Evolutionary conservation across 163 green algal species (phyloP), one percentile per base, ranked within the genome.

Genomic region (Volvox carteri): DNA sequence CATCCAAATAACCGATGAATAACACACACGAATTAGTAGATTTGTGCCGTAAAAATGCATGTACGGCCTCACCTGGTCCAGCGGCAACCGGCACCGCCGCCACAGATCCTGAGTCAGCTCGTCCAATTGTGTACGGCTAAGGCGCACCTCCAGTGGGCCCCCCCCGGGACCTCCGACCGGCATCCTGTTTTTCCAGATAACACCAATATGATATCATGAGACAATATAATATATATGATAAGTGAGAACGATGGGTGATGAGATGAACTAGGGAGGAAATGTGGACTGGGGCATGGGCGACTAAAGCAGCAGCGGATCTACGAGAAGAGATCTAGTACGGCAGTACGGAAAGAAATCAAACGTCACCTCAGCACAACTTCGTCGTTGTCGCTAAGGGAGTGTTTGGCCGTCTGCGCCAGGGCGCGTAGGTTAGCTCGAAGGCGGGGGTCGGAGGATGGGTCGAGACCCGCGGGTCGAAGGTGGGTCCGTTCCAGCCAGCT

Each of bases 351-450:
- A n/a, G n/a, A n/a, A n/a, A n/a, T n/a, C n/a, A n/a, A n/a, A n/a
- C n/a, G 19, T 23, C 54, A 94, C 91, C 87, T 86, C 0, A 96
- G 62, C n/a, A 72, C 65, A 21, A 98, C 96, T 33, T 91, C 81
- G 18, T 95, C 90, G 12, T 54, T 37, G 12, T 91, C 90, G 50
- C 90, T 95, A 33, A 99, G 94, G 74, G 87, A 50, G 28, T 97
- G 91, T 91, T 99, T 99, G 72, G 96, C 96, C 28, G 87, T 89
- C 90, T 98, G 96, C 5, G 95, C 96, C 21, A 97, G 86, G 2
- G 85, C 89, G 56, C 94, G 93, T 42, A 99, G 83, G 78, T 96
- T 95, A 21, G 92, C 90, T 18, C 90, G 62, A 0, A 98, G 68
- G 3, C 50, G 48, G 2, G 96, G 95, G 79, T 95, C 93, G n/a